Conservation (phyloP, 805 yeast genomes). For the Blastobotrys americana region DNA sequence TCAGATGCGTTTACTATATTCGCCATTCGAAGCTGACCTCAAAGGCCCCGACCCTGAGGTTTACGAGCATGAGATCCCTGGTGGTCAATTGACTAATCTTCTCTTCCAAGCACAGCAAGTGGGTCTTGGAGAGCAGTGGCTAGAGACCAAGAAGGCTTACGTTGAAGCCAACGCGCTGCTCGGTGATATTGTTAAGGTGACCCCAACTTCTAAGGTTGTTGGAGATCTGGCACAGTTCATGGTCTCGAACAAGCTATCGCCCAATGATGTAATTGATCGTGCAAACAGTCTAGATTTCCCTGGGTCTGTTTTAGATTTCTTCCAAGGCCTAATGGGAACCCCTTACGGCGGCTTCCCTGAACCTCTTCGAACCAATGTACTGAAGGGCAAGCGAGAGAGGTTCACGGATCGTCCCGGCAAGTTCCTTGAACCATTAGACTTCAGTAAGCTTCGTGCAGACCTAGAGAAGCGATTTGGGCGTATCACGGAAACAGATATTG, state of each 20-base stretch:
- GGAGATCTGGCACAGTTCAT: slow-evolving; percentile 99
- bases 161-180: slow-evolving; percentile 81
- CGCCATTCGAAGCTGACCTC: slow-evolving; percentile 96
- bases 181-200: slow-evolving; percentile 97
- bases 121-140: slow-evolving; percentile 96
- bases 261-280: slow-evolving; percentile 78
- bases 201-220: slow-evolving; percentile 99
- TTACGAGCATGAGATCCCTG: slow-evolving; percentile 97
- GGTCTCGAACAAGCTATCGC: slow-evolving; percentile 87
- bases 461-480: slow-evolving; percentile 70
- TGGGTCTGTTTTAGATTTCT: slow-evolving; percentile 94
- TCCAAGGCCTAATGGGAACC: slow-evolving; percentile 98
- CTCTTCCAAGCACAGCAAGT: slow-evolving; percentile 99
- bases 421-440: slow-evolving; percentile 76
- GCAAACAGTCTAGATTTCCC: slow-evolving; percentile 96
- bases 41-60: slow-evolving; percentile 99
- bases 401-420: slow-evolving; percentile 89
- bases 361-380: slow-evolving; percentile 87
- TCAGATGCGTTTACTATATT: slow-evolving; percentile 92
- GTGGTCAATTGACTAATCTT: slow-evolving; percentile 97
- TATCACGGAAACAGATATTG: slow-evolving; percentile 81
- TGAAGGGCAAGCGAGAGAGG: slow-evolving; percentile 88
- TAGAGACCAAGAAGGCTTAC: slow-evolving; percentile 90
- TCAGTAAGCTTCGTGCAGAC: slow-evolving; percentile 63
- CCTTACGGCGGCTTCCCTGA: slow-evolving; percentile 99